These are phyloP conservation scores for Paecilomyces variotii DNA, from an alignment of 2,329 filamentous ascomycete species.

Conservation along the genomic window DNA sequence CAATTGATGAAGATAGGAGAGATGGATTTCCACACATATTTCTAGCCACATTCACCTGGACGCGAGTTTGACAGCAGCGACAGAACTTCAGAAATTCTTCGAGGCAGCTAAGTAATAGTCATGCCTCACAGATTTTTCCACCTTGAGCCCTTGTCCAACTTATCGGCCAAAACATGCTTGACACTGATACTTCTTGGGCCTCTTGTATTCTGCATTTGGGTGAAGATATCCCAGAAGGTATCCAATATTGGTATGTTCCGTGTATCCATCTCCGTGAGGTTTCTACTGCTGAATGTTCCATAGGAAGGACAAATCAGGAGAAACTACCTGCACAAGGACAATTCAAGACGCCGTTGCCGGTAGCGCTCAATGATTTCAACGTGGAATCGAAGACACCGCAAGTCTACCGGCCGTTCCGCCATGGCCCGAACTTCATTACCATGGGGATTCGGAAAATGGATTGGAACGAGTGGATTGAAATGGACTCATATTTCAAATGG, in stretches of 20 bases:
- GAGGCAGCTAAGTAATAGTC: not conserved
- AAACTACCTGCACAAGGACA: not conserved
- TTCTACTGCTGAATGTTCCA: not conserved
- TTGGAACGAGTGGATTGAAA: slow-evolving; percentile 11
- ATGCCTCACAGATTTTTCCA: not conserved
- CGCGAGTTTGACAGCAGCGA: not conserved
- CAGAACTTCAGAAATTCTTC: not conserved
- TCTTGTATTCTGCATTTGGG: not conserved
- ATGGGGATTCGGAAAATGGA: slow-evolving; percentile 11
- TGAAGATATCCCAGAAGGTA: not conserved
- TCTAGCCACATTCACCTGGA: not conserved
- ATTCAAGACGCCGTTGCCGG: not conserved
- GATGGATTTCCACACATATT: not conserved
- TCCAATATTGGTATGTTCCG: not conserved
- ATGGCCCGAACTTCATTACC: slow-evolving; percentile 8
- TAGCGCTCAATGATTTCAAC: not conserved
- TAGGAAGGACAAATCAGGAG: not conserved
- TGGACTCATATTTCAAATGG: slow-evolving; percentile 10
- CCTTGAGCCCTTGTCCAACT: not conserved
- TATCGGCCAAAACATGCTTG: not conserved
- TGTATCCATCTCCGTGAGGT: not conserved
- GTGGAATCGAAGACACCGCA: slow-evolving; percentile 2
- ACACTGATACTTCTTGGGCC: not conserved
- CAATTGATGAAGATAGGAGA: not conserved
- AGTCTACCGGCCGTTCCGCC: slow-evolving; percentile 9